Evolutionary conservation across 192 early-diverging fungal species (phyloP), one percentile per base, ranked within the genome.

Genomic region (Radiomyces spectabilis): DNA sequence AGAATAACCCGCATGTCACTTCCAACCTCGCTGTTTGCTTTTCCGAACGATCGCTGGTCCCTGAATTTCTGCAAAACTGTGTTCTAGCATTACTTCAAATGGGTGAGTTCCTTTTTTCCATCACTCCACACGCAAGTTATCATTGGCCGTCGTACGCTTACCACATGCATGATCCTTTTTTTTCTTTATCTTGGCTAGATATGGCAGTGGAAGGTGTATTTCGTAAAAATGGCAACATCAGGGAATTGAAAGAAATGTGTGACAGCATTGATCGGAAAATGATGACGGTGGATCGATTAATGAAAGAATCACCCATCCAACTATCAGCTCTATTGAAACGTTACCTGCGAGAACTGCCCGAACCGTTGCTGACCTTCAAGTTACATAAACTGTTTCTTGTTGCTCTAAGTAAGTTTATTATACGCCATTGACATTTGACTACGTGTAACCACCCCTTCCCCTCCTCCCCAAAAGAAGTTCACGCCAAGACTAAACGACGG

Each of bases 191-290:
- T 32, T 40, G 21, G 5, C 71, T 74, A 84, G 84, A 84, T 55
- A 72, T 99, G 78, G 75, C 82, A 0, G 81, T 88, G 26, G 95
- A 97, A 58, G 96, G 96, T 2, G 89, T 97, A 10, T 99, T 99
- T 74, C 77, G 96, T 53, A 97, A 97, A 72, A 99, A 97, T 65
- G 96, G 96, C 1, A 99, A 99, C 59, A 94, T 99, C 59, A 69
- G 91, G 44, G 74, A 90, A 15, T 72, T 99, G 33, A 93, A 91
- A 52, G 85, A 89, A n/a, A 56, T 94, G 19, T 77, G 81, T 3
- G 93, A 94, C 31, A 61, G 79, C 0, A 82, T 97, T 25, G 95
- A 98, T 66, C 78, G 76, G 68, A 84, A 94, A 61, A 84, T 79
- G 10, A 85, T 83, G 6, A 55, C 75, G 0, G 81, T 85, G 6